Conservation (phyloP, 1,284 basidiomycete species). For the Afroboletus lepidellus region DNA sequence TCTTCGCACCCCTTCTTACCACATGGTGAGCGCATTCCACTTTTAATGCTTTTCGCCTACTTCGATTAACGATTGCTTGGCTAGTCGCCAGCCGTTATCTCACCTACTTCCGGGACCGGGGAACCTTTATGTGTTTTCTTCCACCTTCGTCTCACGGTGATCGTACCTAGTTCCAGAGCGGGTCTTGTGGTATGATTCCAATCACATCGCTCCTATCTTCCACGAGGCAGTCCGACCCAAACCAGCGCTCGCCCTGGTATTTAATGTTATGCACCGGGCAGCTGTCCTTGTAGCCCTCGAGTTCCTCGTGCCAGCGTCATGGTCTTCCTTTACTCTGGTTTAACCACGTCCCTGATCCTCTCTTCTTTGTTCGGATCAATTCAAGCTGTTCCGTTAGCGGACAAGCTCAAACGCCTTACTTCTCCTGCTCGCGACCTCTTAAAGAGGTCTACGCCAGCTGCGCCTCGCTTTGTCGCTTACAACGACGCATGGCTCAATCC, state of each 20-base stretch:
- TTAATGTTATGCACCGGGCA: constrained; percentile 9
- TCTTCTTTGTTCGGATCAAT: constrained; percentile 12
- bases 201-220: constrained; percentile 1
- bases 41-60: neutral
- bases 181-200: constrained; percentile 6
- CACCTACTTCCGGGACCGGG: constrained; percentile 5
- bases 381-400: constrained; percentile 18
- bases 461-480: constrained; percentile 46
- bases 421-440: constrained; percentile 38
- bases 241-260: constrained; percentile 11
- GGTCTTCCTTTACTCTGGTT: constrained; percentile 12
- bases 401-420: constrained; percentile 20
- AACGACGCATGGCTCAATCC: constrained; percentile 40
- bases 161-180: neutral
- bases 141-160: neutral
- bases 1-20: neutral
- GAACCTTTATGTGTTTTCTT: constrained; percentile 7
- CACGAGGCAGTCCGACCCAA: no score
- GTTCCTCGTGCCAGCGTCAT: constrained; percentile 8
- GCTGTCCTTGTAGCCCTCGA: neutral
- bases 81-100: neutral
- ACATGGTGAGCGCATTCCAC: neutral
- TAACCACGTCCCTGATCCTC: constrained; percentile 8
- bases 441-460: constrained; percentile 32
- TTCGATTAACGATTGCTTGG: neutral